Evolutionary conservation across 371 early-diverging fungal genomes (phyloP).

Genomic region (Lichtheimia hyalospora): DNA sequence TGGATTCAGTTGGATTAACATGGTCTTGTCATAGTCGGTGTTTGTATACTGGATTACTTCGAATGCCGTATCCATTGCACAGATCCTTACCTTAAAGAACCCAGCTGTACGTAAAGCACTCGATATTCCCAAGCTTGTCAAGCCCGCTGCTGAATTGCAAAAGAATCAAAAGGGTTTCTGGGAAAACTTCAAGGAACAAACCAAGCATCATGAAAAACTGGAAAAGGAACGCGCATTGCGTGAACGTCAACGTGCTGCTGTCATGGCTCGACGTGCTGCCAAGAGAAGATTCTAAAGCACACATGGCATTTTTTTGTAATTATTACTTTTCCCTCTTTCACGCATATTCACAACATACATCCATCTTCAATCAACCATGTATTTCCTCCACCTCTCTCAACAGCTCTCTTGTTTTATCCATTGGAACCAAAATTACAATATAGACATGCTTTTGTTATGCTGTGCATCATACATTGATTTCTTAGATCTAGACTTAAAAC

Average conservation of each 20-base stretch:
- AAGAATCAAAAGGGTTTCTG: constrained; percentile 45
- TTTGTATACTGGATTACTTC: constrained; percentile 88
- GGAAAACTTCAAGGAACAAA: constrained; percentile 50
- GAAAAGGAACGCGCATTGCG: constrained; percentile 49
- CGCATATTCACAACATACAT: background rate
- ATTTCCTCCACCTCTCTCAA: constrained; percentile 1
- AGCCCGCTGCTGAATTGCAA: constrained; percentile 48
- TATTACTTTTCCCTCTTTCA: background rate
- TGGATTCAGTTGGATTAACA: constrained; percentile 7
- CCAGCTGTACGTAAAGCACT: constrained; percentile 58
- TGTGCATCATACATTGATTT: no score
- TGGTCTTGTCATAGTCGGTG: constrained; percentile 51
- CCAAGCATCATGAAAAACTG: constrained; percentile 31
- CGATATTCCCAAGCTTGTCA: constrained; percentile 55
- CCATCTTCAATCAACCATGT: background rate
- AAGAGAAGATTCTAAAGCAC: constrained; percentile 46
- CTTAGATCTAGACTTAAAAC: no score
- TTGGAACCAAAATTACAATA: background rate
- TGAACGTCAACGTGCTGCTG: constrained; percentile 53
- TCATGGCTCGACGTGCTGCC: constrained; percentile 45
- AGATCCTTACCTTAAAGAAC: constrained; percentile 64
- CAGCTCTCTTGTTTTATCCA: background rate
- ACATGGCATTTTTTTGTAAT: background rate
- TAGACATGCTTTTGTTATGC: no score
- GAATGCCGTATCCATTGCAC: constrained; percentile 71